Conservation (phyloP, 2,329 filamentous ascomycete genomes). For the Sclerotinia sclerotiorum region DNA sequence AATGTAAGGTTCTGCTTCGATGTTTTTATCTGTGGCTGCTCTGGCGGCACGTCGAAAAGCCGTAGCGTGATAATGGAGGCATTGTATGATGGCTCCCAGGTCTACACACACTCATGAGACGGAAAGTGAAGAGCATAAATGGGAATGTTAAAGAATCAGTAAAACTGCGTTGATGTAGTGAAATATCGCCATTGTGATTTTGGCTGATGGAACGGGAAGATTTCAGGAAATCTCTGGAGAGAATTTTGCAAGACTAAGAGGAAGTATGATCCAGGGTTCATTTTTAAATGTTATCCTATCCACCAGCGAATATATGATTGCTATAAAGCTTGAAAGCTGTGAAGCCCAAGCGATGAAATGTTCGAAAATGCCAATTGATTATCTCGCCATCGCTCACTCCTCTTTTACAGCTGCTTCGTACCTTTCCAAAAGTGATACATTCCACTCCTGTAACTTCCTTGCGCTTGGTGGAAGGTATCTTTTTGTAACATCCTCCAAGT, state of each 20-base stretch:
- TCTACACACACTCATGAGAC: background rate
- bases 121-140: background rate
- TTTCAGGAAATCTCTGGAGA: slow-evolving; percentile 3
- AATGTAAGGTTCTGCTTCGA: background rate
- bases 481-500: slow-evolving; percentile 46
- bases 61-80: background rate
- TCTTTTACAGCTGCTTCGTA: slow-evolving; percentile 45
- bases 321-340: background rate
- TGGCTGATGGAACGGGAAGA: background rate
- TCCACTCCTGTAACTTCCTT: slow-evolving; percentile 63
- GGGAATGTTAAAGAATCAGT: background rate
- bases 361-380: background rate
- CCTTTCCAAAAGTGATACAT: slow-evolving; percentile 62
- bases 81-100: background rate
- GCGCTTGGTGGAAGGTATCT: slow-evolving; percentile 55
- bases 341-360: background rate
- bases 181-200: background rate
- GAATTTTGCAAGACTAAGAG: background rate
- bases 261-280: background rate
- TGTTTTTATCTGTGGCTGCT: background rate
- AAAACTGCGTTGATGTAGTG: background rate
- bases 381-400: background rate
- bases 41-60: background rate
- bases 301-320: background rate
- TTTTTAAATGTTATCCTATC: slow-evolving; percentile 7